A percentile compares a stretch with the other conserved stretches of the same genome.
Conservation (phyloP, 805 yeast species). For the Ogataea thermomethanolica region DNA sequence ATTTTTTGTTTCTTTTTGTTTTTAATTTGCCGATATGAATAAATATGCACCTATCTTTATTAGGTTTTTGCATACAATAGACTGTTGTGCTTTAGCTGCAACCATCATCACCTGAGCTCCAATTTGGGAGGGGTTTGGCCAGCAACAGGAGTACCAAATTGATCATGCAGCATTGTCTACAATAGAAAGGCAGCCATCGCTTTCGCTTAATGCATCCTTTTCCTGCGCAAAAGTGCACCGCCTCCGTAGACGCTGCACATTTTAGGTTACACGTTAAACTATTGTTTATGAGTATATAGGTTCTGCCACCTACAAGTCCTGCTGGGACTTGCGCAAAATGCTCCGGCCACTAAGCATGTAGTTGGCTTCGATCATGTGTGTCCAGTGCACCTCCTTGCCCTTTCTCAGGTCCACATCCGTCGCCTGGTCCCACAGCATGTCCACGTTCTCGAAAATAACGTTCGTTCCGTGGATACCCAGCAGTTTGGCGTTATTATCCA, state of each 20-base stretch:
- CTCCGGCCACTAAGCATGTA: conserved; percentile 74
- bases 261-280: background rate
- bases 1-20: conserved; percentile 1
- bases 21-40: conserved; percentile 2
- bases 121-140: background rate
- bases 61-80: background rate
- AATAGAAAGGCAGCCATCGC: background rate
- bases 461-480: conserved; percentile 69
- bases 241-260: conserved; percentile 5
- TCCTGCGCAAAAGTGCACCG: conserved; percentile 5
- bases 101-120: background rate
- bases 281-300: background rate
- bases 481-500: conserved; percentile 53
- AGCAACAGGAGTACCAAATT: background rate
- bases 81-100: background rate
- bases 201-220: conserved; percentile 3
- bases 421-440: conserved; percentile 53
- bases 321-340: conserved; percentile 37
- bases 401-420: conserved; percentile 62
- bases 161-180: background rate
- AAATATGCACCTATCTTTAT: background rate
- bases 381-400: conserved; percentile 70
- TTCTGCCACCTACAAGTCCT: background rate
- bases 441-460: conserved; percentile 54
- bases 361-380: conserved; percentile 50